Base-by-base conservation (phyloP, 805 yeast genomes). In the Lachancea waltii region DNA sequence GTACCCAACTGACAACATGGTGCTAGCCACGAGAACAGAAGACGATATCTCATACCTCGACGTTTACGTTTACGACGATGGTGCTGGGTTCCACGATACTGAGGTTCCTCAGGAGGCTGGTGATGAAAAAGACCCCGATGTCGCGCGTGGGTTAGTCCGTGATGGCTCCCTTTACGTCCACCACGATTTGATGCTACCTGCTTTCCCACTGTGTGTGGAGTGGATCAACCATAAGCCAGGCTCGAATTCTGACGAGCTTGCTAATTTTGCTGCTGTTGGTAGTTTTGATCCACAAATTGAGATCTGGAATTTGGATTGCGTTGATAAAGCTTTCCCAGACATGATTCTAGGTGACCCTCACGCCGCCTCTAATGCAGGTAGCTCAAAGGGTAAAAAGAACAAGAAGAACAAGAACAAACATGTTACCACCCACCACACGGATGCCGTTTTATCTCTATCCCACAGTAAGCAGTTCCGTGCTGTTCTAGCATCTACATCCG, bases 211-310 rank as follows among this genome's bases (percentile, higher is more conserved):
- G 44, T 86, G 97, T 59, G 89, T 89, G 23, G 98, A 92, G 63
- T 90, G 97, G 97, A 61, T 92, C 46, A 83, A 85, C 60, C 83
- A 73, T 59, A 72, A 69, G 44, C 90, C 94, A 22, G 73, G 69
- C 10, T 66, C 62, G 10, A 67, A 66, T 29, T 64, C 63, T 16
- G 62, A 62, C 22, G 73, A 76, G 44, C 64, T 78, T 21, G 96
- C 95, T 8, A 92, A 87, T 63, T 87, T 85, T 63, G 97, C 95
- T 2, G 98, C 98, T 10, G 70, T 92, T 47, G 97, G 97, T 57
- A 85, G 97, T 2, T 90, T 92, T 59, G 97, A 90, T 51, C 98
- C 98, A 28, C 94, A 84, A 56, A 90, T 92, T 62, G 98, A 92
- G 65, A 74, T 92, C 44, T 92, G 97, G 97, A 87, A 92, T 62